A percentile compares a stretch with the other conserved stretches of the same genome.
These are phyloP conservation scores for Colletotrichum somersetense DNA, from an alignment of 2,329 filamentous ascomycete species.

Conservation along the genomic window DNA sequence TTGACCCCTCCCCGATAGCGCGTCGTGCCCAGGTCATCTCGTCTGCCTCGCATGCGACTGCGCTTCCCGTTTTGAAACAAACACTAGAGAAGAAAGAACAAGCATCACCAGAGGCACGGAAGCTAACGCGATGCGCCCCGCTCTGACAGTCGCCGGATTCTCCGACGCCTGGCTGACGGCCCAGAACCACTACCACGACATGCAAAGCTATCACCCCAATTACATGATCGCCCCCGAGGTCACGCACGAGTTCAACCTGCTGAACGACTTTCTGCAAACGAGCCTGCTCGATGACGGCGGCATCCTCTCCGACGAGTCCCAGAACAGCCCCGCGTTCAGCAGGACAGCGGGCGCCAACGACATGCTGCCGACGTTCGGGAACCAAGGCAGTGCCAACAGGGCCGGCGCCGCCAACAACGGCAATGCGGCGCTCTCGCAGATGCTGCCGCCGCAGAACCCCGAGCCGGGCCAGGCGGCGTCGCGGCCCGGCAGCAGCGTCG, in stretches of 20 bases:
- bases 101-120: neutral
- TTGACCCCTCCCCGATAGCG: conserved; percentile 17
- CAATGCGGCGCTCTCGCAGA: conserved; percentile 47
- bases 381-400: conserved; percentile 50
- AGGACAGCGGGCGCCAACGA: conserved; percentile 59
- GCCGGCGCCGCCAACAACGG: conserved; percentile 44
- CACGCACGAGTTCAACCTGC: conserved; percentile 94
- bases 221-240: conserved; percentile 96
- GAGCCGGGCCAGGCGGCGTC: conserved; percentile 68
- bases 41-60: conserved; percentile 41
- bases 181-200: conserved; percentile 90
- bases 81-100: neutral
- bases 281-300: conserved; percentile 88
- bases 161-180: conserved; percentile 83
- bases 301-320: conserved; percentile 76
- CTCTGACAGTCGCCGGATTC: conserved; percentile 77
- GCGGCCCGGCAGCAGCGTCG: conserved; percentile 68
- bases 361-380: conserved; percentile 63
- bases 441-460: conserved; percentile 61
- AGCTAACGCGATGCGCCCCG: conserved; percentile 27
- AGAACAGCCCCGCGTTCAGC: conserved; percentile 60
- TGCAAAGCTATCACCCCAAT: conserved; percentile 92
- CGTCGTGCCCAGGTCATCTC: conserved; percentile 17
- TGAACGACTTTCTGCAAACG: conserved; percentile 96
- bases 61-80: neutral